Evolutionary conservation across 306 rosid genomes (phyloP), one percentile per base, ranked within the genome.

Genomic region (Vigna angularis): DNA sequence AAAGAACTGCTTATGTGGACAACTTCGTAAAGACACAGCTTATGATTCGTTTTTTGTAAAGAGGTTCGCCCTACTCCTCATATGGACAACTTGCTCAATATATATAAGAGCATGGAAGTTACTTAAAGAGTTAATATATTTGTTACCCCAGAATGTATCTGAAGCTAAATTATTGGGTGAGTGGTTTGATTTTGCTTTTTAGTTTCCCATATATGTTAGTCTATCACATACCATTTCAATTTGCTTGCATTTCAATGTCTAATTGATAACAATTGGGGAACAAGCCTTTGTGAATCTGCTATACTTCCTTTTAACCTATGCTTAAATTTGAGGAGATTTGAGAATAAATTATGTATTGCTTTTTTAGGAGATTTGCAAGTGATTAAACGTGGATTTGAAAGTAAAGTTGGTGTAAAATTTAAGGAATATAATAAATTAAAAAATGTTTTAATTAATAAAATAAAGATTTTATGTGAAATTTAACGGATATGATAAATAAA

Each of bases 51-150:
- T 36, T 36, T 36, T 36, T 36, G 42, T 36, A 7, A 2, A 93
- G 99, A 93, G 93, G 82, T 95, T 86, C 94, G 97, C 1, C 93
- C 94, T 58, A 94, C 90, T 82, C 98, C 93, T 59, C 98, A 93
- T 70, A 93, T 93, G 90, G 97, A 93, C 74, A 95, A 72, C 73
- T 84, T 95, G 88, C 98, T 95, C n/a, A 74, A 81, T 63, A 88
- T 95, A 78, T 95, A 95, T 90, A 93, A 84, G 75, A 95, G 78
- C 83, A 95, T 95, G 98, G 99, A 93, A 84, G 76, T 74, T 53
- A 89, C 91, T 82, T 88, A 94, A 0, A 98, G 98, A 74, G 34
- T 85, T 17, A 90, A 71, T 48, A 77, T 93, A 61, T 95, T 91
- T 79, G 84, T 84, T 80, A 87, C 94, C 94, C 32, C 99, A 93